Conservation (phyloP, 495 filamentous ascomycete species). For the Lepidopterella palustris region DNA sequence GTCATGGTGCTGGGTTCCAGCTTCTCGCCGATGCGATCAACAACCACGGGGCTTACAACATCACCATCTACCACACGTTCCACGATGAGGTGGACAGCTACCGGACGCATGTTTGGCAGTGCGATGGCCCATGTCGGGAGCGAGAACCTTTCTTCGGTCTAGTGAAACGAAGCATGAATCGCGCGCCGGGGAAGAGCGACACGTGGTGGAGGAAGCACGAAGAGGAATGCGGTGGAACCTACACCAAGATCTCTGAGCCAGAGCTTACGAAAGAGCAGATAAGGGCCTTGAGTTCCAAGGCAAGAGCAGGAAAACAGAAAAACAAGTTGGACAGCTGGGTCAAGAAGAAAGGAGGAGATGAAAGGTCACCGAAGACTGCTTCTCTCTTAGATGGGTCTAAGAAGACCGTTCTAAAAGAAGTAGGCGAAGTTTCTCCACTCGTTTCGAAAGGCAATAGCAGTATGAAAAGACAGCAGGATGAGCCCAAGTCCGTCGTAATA, state of each 20-base stretch:
- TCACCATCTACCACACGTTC: conserved; percentile 36
- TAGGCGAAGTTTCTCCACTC: not conserved
- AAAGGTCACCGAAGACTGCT: conserved; percentile 1
- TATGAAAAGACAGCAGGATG: not conserved
- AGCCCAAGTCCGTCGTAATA: too few species aligned
- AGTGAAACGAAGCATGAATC: conserved; percentile 37
- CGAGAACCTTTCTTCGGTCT: conserved; percentile 33
- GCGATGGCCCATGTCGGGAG: conserved; percentile 30
- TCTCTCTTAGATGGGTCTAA: not conserved
- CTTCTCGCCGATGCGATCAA: conserved; percentile 35
- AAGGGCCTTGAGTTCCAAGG: conserved; percentile 27
- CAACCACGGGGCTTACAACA: conserved; percentile 30
- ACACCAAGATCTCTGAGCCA: conserved; percentile 33
- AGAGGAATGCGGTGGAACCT: conserved; percentile 33
- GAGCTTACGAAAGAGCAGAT: conserved; percentile 31
- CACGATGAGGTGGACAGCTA: conserved; percentile 37
- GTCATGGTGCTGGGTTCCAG: conserved; percentile 35
- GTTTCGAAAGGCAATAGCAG: not conserved
- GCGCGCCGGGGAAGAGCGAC: conserved; percentile 33
- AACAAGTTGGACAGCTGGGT: conserved; percentile 37
- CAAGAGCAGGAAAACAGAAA: conserved; percentile 35
- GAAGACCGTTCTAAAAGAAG: not conserved
- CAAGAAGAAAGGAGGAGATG: conserved; percentile 6
- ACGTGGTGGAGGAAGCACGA: conserved; percentile 33
- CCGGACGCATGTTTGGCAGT: conserved; percentile 36